Evolutionary conservation across 2,329 filamentous ascomycete species (phyloP).

Genomic region (Hymenoscyphus fructigenus): DNA sequence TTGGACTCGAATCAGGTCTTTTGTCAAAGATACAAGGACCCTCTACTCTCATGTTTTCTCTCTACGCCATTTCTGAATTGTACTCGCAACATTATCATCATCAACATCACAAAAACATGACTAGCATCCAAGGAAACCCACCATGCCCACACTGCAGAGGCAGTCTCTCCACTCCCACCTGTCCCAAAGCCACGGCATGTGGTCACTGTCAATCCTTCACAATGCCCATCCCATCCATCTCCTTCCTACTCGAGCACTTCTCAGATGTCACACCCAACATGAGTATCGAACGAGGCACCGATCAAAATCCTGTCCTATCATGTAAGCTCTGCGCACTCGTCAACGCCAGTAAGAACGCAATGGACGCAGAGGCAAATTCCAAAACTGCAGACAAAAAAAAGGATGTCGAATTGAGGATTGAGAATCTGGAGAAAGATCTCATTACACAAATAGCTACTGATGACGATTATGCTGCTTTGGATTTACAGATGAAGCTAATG

Average conservation of each 20-base stretch:
- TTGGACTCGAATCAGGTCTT: neutral
- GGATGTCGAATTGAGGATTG: constrained; percentile 24
- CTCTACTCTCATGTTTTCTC: neutral
- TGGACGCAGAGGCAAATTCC: constrained; percentile 22
- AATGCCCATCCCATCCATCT: constrained; percentile 25
- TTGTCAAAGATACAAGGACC: neutral
- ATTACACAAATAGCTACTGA: constrained; percentile 13
- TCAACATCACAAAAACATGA: neutral
- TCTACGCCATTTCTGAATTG: neutral
- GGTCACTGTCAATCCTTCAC: constrained; percentile 10
- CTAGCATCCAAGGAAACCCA: neutral
- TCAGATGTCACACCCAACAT: constrained; percentile 17
- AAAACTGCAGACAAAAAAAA: constrained; percentile 15
- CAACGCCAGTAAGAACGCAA: constrained; percentile 19
- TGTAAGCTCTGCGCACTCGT: constrained; percentile 31
- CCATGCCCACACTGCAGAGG: constrained; percentile 4
- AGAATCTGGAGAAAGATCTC: constrained; percentile 19
- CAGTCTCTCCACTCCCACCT: neutral
- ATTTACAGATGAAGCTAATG: constrained; percentile 18
- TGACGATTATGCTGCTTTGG: constrained; percentile 14
- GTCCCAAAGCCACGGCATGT: constrained; percentile 17
- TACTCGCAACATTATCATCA: neutral
- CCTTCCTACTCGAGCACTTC: constrained; percentile 20
- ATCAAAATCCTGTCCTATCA: constrained; percentile 7
- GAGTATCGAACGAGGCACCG: constrained; percentile 22